Evolutionary conservation across 1,284 basidiomycete genomes (phyloP).

Genomic region (Austropuccinia psidii): DNA sequence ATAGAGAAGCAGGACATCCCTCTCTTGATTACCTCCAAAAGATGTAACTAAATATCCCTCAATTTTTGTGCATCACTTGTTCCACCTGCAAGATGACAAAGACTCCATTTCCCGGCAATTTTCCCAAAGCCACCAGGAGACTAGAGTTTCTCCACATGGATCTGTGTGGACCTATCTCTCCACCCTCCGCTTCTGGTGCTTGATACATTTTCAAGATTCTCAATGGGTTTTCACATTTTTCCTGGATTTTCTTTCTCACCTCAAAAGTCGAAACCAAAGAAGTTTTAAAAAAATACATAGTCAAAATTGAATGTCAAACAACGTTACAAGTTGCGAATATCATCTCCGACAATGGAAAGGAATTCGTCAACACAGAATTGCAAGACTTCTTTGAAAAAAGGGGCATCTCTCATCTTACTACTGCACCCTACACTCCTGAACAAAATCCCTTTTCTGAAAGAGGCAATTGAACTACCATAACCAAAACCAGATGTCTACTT

Average conservation of each 20-base stretch:
- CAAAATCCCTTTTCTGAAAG: not conserved
- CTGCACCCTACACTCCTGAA: conserved; percentile 5
- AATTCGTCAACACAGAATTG: not conserved
- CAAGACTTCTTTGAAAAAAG: not conserved
- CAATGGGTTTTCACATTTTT: not conserved
- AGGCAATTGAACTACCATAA: not conserved
- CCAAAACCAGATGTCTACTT: not conserved
- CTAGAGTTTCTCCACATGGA: not conserved
- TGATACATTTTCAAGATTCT: not conserved
- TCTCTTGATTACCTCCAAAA: not conserved
- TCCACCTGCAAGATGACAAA: not conserved
- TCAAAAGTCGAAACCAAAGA: not conserved
- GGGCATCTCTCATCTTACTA: not conserved
- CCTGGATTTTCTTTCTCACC: not conserved
- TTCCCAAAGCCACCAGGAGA: not conserved
- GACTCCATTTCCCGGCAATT: not conserved
- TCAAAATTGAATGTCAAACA: too few species aligned
- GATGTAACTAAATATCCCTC: not conserved
- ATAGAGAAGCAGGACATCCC: not conserved
- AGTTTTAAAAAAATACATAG: not conserved
- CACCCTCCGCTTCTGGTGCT: not conserved
- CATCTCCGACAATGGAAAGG: not conserved
- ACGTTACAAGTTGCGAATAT: not conserved
- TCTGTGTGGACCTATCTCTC: conserved; percentile 3
- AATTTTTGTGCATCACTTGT: not conserved